A percentile compares a stretch with the other conserved stretches of the same genome.
These are phyloP conservation scores for Isatis tinctoria DNA, from an alignment of 345 rosid genomes.

Conservation along the genomic window DNA sequence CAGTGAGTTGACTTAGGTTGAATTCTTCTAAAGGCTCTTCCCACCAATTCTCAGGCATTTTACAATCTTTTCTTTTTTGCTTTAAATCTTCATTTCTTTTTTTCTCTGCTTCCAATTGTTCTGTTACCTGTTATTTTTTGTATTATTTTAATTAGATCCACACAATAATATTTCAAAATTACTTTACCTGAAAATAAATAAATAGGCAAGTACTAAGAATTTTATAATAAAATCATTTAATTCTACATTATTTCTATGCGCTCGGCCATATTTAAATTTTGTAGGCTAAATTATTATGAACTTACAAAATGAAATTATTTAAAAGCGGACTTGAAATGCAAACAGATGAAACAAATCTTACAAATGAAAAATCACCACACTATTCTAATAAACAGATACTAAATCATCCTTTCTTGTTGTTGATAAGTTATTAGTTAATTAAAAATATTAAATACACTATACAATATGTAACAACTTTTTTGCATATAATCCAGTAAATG, in stretches of 20 bases:
- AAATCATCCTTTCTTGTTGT: background rate
- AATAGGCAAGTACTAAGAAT: background rate
- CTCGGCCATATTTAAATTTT: background rate
- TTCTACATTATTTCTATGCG: background rate
- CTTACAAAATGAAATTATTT: background rate
- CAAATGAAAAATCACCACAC: background rate
- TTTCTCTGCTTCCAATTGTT: conserved; percentile 46
- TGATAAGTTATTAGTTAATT: background rate
- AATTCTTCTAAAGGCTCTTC: conserved; percentile 38
- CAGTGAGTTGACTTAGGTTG: conserved; percentile 29
- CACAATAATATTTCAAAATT: background rate
- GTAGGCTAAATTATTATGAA: background rate
- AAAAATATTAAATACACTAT: background rate
- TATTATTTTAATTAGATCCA: background rate
- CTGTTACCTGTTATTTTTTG: background rate
- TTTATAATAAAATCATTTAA: background rate
- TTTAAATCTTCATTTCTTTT: conserved; percentile 39
- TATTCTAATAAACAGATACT: background rate
- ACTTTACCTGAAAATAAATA: background rate
- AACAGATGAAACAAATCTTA: background rate
- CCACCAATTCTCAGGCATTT: conserved; percentile 44
- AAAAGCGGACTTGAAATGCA: background rate
- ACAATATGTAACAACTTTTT: background rate
- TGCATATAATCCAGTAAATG: background rate
- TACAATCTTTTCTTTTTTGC: conserved; percentile 17